These are phyloP conservation scores for Ceratocystis diversiconidia DNA, from an alignment of 2,329 filamentous ascomycete genomes.

Conservation along the genomic window DNA sequence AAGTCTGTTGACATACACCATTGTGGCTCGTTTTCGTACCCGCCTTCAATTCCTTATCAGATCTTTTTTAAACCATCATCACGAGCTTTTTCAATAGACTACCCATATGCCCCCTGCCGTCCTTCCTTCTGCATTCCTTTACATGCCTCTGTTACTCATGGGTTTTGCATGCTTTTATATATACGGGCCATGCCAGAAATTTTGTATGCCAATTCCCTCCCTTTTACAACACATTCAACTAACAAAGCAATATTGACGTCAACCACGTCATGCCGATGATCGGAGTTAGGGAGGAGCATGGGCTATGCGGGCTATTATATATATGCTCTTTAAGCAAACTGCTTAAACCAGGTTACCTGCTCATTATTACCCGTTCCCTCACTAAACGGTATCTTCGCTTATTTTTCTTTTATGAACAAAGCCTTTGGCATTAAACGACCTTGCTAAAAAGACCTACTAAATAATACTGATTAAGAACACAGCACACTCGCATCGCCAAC, in stretches of 20 bases:
- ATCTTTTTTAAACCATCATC: conserved; percentile 10
- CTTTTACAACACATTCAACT: neutral
- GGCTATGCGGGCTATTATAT: neutral
- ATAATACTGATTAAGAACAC: neutral
- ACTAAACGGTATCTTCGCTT: too few species aligned
- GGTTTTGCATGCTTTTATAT: too few species aligned
- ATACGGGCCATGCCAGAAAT: neutral
- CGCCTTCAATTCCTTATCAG: conserved; percentile 15
- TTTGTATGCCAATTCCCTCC: neutral
- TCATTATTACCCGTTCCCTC: too few species aligned
- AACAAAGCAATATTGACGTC: neutral
- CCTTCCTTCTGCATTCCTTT: neutral
- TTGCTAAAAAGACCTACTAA: neutral
- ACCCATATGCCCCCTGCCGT: neutral
- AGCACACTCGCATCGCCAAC: neutral
- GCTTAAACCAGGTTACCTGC: too few species aligned
- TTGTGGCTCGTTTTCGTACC: conserved; percentile 1
- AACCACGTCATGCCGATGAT: neutral
- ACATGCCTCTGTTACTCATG: too few species aligned
- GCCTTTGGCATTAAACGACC: too few species aligned
- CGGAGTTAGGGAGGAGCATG: neutral
- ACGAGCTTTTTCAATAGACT: neutral
- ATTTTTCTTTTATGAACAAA: too few species aligned
- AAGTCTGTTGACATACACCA: neutral
- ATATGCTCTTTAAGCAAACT: neutral